Evolutionary conservation across 73 alveolate genomes (phyloP), one percentile per base, ranked within the genome.

Genomic region (Paramecium tetraurelia): DNA sequence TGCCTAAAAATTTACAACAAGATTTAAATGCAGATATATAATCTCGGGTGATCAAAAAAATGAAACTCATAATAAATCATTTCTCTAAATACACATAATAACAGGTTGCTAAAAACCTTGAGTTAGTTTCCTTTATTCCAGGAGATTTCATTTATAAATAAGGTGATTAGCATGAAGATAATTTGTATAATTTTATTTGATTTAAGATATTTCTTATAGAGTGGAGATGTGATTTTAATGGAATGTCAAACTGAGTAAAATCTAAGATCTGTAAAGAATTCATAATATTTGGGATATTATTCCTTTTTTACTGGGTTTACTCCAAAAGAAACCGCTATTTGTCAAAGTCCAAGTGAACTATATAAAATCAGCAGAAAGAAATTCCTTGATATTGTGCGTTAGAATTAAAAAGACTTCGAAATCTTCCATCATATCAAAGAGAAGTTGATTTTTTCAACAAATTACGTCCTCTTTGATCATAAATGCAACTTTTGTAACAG

Each of bases 321-420:
- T 22, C 90, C 90, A 2, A 80, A 80, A 46, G 57, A 24, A 12
- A 80, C 90, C 0, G 90, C 90, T 20, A 35, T 40, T 8, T 38
- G 90, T 44, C 5, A 18, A 4, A 63, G 90, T 2, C 57, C 57
- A 8, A 43, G 46, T 46, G 43, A 80, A 80, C 5, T 80, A 43
- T 80, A 48, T 48, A 80, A 46, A 46, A 80, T 80, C 21, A 24
- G 35, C 14, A 80, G 90, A 44, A 48, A 40, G 20, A 48, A 46
- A 35, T 80, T 80, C 24, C 20, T 89, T 36, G 75, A 71, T 16
- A 89, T 89, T 16, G 7, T 89, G 7, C 46, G 77, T 70, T 50
- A 71, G n/a, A 89, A 89, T 21, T 21, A 63, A 53, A 44, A 71
- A 27, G 94, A 89, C 7, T 89, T 71, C 43, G 94, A 89, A 46